A percentile compares a stretch with the other conserved stretches of the same genome.
These are phyloP conservation scores for Infundibulicybe gibba DNA, from an alignment of 768 basidiomycete genomes.

Conservation along the genomic window DNA sequence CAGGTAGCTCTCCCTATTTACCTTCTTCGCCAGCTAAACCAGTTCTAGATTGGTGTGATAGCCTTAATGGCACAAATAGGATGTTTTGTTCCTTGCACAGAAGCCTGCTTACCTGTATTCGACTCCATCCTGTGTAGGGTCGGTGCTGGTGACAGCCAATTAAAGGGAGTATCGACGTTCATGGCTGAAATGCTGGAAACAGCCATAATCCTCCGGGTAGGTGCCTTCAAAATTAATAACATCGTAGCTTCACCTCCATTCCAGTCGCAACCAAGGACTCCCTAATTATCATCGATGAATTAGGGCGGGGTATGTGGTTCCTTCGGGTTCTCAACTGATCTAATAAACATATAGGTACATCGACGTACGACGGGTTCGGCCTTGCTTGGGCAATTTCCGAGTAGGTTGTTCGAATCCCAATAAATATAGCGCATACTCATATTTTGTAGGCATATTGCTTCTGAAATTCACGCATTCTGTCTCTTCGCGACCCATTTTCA, in stretches of 20 bases:
- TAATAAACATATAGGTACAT: slow-evolving; percentile 60
- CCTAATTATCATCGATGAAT: slow-evolving; percentile 95
- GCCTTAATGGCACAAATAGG: slow-evolving; percentile 95
- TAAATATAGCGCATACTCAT: background rate
- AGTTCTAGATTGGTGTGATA: slow-evolving; percentile 79
- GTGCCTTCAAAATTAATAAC: slow-evolving; percentile 13
- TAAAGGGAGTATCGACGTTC: slow-evolving; percentile 97
- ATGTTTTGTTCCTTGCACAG: slow-evolving; percentile 90
- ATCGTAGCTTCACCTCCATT: background rate
- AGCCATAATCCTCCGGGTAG: slow-evolving; percentile 85
- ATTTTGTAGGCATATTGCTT: slow-evolving; percentile 78
- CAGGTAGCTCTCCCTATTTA: slow-evolving; percentile 43
- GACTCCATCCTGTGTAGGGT: slow-evolving; percentile 95
- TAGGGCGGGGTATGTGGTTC: slow-evolving; percentile 67
- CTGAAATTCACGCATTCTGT: slow-evolving; percentile 89
- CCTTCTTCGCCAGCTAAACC: background rate
- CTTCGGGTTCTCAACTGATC: background rate
- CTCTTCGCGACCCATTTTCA: slow-evolving; percentile 98
- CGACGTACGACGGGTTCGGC: slow-evolving; percentile 96
- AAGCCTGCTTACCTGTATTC: slow-evolving; percentile 86
- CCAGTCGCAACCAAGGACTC: slow-evolving; percentile 89
- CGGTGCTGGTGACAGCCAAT: slow-evolving; percentile 95
- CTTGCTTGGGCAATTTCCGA: slow-evolving; percentile 99
- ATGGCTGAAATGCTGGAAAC: slow-evolving; percentile 99
- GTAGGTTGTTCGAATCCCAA: slow-evolving; percentile 38